These are phyloP conservation scores for Lipomyces yamadae DNA, from an alignment of 805 yeast species.

Conservation along the genomic window DNA sequence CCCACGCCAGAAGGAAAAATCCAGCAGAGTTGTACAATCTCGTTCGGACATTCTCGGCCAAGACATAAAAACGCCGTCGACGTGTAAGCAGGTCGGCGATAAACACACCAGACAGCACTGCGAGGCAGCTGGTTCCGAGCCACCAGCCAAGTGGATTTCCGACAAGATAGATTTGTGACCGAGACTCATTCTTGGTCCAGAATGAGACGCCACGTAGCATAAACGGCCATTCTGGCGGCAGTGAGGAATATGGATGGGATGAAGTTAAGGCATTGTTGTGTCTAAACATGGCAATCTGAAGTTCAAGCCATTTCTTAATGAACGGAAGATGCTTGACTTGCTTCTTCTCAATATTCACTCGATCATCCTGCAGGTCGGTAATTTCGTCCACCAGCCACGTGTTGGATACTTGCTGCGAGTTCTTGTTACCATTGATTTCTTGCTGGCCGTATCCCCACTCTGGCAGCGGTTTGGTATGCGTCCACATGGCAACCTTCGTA, in stretches of 20 bases:
- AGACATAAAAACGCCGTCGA: constrained; percentile 66
- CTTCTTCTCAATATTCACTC: constrained; percentile 67
- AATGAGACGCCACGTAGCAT: constrained; percentile 90
- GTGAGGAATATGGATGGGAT: constrained; percentile 94
- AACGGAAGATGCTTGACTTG: constrained; percentile 68
- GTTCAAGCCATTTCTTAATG: constrained; percentile 84
- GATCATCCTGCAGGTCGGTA: constrained; percentile 63
- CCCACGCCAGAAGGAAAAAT: constrained; percentile 85
- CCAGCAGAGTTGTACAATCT: constrained; percentile 79
- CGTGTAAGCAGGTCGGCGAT: constrained; percentile 76
- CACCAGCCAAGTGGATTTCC: constrained; percentile 94
- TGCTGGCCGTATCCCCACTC: constrained; percentile 94
- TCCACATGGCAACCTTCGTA: constrained; percentile 92
- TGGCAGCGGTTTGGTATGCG: constrained; percentile 80
- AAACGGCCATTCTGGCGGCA: constrained; percentile 90
- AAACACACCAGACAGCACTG: constrained; percentile 66
- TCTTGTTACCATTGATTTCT: constrained; percentile 95
- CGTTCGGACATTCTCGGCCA: constrained; percentile 66
- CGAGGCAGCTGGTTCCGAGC: constrained; percentile 69
- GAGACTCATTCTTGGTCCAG: constrained; percentile 77
- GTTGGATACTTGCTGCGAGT: constrained; percentile 66
- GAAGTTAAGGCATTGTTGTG: constrained; percentile 86
- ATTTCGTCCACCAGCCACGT: constrained; percentile 79
- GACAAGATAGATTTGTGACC: constrained; percentile 81
- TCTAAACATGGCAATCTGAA: constrained; percentile 85